Base-by-base conservation (phyloP, 2,329 filamentous ascomycete species). In the Colletotrichum higginsianum region DNA sequence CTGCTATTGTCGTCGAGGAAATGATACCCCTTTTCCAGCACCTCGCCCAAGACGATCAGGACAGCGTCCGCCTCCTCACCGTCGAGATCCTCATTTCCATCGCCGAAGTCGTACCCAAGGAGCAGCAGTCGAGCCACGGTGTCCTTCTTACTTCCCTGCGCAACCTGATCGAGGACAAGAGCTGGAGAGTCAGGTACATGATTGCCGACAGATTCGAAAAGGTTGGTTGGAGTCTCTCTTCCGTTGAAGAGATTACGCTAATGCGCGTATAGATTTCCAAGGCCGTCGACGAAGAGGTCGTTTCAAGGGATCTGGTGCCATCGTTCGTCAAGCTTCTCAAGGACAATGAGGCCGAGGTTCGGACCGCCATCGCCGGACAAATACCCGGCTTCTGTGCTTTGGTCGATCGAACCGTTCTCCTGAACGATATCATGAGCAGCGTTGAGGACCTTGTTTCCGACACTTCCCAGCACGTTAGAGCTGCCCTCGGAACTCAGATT, bases 11-110 rank as follows among this genome's bases (percentile, higher is more conserved):
- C 77, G 94, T 99, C 78, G 94, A 98, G 68, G 96, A 99, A 86
- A 98, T 99, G 94, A 98, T 99, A 86, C 94, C 96, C 80, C 90
- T 98, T 76, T 99, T 99, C 86, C 95, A 98, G 84, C 96, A 98
- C 83, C 91, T 99, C 74, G 95, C 96, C 63, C 91, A 93, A 78
- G 96, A 99, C 80, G 96, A 99, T 82, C 96, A 99, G 85, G 96
- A 99, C 83, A 98, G 96, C 79, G 96, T 99, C 75, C 92, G 96
- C 75, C 87, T 99, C 78, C 87, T 99, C 80, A 99, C 96, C 1
- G 96, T 99, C 52, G 96, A 99, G 80, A 94, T 98, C 74, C 89
- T 99, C 76, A 97, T 98, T 79, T 93, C 96, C 49, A 97, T 99
- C 78, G 96, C 96, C 73, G 96, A 99, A 84, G 94, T 96, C 71